These are phyloP conservation scores for Musa beccarii DNA, from an alignment of 176 grass and related monocot genomes.

Conservation along the genomic window DNA sequence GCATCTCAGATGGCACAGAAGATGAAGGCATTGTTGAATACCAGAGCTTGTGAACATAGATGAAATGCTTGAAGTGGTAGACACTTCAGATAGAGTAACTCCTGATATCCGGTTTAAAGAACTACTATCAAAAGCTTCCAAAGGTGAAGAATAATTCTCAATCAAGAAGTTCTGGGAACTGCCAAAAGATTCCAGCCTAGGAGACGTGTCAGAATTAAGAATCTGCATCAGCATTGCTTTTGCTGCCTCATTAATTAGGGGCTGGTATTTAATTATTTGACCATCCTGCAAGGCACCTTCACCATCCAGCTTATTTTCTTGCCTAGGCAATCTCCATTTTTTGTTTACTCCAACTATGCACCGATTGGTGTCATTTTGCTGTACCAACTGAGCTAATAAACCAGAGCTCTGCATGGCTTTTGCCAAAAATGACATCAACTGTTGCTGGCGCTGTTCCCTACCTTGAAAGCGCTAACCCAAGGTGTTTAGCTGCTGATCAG, in stretches of 20 bases:
- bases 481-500: constrained; percentile 48
- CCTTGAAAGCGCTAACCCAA: constrained; percentile 42
- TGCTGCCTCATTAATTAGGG: constrained; percentile 87
- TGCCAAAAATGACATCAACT: constrained; percentile 60
- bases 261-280: constrained; percentile 95
- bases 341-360: constrained; percentile 35
- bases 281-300: constrained; percentile 30
- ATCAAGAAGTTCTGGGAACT: constrained; percentile 43
- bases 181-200: constrained; percentile 33
- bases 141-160: constrained; percentile 41
- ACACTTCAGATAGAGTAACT: constrained; percentile 72
- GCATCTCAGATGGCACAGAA: constrained; percentile 44
- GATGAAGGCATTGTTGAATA: constrained; percentile 47
- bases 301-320: constrained; percentile 13
- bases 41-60: constrained; percentile 40
- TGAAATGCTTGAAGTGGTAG: constrained; percentile 33
- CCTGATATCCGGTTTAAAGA: constrained; percentile 48
- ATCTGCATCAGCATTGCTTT: constrained; percentile 93
- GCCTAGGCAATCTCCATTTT: constrained; percentile 46
- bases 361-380: constrained; percentile 43
- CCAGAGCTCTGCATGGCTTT: constrained; percentile 54
- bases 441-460: constrained; percentile 64
- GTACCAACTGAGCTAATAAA: constrained; percentile 44
- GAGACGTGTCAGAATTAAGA: constrained; percentile 52
- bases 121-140: constrained; percentile 44